These are phyloP conservation scores for Gilbertella persicaria DNA, from an alignment of 371 early-diverging fungal species.

Conservation along the genomic window DNA sequence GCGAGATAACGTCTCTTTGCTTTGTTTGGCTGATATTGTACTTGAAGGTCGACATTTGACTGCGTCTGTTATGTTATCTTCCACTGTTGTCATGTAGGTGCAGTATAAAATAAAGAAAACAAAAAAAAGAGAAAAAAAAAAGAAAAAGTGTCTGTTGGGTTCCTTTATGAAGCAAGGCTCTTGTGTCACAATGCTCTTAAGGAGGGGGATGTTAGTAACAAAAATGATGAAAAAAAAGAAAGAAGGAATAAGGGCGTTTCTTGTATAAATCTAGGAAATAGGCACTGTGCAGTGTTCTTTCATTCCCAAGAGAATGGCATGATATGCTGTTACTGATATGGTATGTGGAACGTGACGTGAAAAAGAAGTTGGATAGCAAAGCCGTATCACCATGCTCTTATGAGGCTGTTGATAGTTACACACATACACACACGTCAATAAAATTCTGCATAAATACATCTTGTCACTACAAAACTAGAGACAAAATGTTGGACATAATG, in stretches of 20 bases:
- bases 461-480: too few relatives aligned
- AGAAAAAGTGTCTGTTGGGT: conserved; percentile 6
- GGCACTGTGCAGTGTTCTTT: too few relatives aligned
- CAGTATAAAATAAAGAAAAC: not conserved
- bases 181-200: conserved; percentile 14
- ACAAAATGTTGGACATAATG: too few relatives aligned
- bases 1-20: conserved; percentile 25
- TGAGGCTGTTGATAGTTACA: not conserved
- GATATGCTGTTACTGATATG: not conserved
- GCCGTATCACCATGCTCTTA: not conserved
- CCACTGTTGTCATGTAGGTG: conserved; percentile 1
- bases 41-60: conserved; percentile 10
- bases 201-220: too few relatives aligned
- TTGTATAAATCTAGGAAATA: too few relatives aligned
- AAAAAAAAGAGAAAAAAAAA: conserved; percentile 5
- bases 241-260: too few relatives aligned
- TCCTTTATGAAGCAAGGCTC: conserved; percentile 5
- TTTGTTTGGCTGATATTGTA: conserved; percentile 11
- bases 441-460: too few relatives aligned
- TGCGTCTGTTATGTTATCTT: not conserved
- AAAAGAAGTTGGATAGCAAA: not conserved
- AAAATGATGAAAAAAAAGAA: too few relatives aligned
- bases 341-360: not conserved
- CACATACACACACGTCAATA: too few relatives aligned
- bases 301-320: not conserved